These are phyloP conservation scores for Colletotrichum somersetense DNA, from an alignment of 2,329 filamentous ascomycete genomes.

Conservation along the genomic window DNA sequence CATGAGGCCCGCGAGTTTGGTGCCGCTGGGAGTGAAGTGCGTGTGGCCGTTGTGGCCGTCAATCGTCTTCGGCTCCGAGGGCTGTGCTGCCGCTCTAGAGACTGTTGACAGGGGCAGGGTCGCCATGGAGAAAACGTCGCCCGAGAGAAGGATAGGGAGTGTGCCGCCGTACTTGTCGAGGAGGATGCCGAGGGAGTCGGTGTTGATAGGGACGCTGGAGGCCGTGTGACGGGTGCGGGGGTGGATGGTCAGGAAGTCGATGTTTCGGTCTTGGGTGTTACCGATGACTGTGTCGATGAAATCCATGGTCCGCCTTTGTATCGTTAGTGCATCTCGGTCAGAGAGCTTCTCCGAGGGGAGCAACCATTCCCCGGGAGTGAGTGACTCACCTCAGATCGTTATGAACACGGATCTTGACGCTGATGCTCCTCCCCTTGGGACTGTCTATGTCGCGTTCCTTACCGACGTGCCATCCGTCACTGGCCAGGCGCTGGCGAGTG, in stretches of 20 bases:
- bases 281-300: conserved; percentile 74
- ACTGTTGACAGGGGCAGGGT: conserved; percentile 59
- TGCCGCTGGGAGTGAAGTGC: conserved; percentile 54
- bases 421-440: conserved; percentile 68
- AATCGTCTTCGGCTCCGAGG: conserved; percentile 4
- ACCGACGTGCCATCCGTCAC: conserved; percentile 66
- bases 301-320: conserved; percentile 64
- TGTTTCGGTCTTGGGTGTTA: conserved; percentile 62
- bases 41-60: conserved; percentile 18
- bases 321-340: neutral
- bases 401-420: conserved; percentile 78
- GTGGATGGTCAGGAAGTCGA: conserved; percentile 79
- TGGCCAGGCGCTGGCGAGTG: conserved; percentile 64
- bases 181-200: conserved; percentile 70
- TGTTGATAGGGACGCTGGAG: conserved; percentile 71
- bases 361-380: neutral
- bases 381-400: conserved; percentile 66
- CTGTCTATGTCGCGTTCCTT: conserved; percentile 57
- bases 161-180: conserved; percentile 63
- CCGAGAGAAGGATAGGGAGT: conserved; percentile 77
- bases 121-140: conserved; percentile 73
- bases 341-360: neutral
- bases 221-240: conserved; percentile 73
- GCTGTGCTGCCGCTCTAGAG: conserved; percentile 22
- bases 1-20: conserved; percentile 74